Evolutionary conservation across 1,139 yeast species (phyloP), one percentile per base, ranked within the genome.

Genomic region (Magnusiomyces starmeri): DNA sequence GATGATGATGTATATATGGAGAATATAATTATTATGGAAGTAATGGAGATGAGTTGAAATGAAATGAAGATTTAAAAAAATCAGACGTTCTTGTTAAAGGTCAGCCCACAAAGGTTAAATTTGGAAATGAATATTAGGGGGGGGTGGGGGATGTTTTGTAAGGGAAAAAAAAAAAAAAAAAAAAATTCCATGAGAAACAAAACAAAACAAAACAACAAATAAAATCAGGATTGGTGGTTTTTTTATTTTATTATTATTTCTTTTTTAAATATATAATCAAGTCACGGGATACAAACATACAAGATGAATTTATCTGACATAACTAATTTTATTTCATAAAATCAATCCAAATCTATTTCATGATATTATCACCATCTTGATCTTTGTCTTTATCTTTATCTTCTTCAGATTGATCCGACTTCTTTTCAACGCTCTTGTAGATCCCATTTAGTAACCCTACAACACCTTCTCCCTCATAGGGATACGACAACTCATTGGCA

Each of bases 381-480:
- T 43, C 46, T 22, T 27, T 24, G 18, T 40, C 24, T 10, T 9
- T 27, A 14, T 42, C 32, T 8, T 78, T 78, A 56, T 75, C 73
- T 2, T 55, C 54, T 24, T 54, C 52, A 44, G 57, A 56, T 55
- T 81, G 67, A n/a, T 76, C 68, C 2, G 48, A 24, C 8, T 43
- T 35, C 32, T 45, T 47, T 16, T 53, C 25, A 6, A 29, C 26
- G 27, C 47, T 21, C 22, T 24, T 24, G 40, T 44, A 32, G 16
- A 51, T 43, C 4, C 82, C 82, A 39, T 68, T 62, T 54, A 82
- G 66, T 56, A 79, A 80, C 14, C 76, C 76, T 49, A 71, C 77
- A 22, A 81, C 69, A 0, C 86, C 86, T 61, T 81, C 85, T 3
- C 85, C 85, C 22, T 67, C 55, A 58, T 81, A 82, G 7, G 72